A percentile compares a stretch with the other conserved stretches of the same genome.
phyloP scores from a whole-genome alignment of 1,284 basidiomycete genomes.

The Cystobasidium sp. region DNA sequence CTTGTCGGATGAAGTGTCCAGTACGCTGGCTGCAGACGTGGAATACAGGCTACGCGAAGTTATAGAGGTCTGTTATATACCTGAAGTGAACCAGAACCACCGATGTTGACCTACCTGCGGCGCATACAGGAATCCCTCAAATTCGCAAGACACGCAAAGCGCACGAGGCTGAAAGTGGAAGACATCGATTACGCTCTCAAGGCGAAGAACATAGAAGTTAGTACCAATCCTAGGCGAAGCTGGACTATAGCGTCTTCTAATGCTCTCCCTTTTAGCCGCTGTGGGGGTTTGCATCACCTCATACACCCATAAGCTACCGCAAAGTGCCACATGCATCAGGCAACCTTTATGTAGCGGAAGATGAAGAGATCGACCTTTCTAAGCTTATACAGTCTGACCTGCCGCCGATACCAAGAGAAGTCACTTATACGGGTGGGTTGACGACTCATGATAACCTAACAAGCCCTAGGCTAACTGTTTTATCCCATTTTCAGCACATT shows the following conservation, averaged over 20 bases:
- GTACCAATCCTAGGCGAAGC: conserved; percentile 27
- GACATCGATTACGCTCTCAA: conserved; percentile 94
- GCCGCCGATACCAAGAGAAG: conserved; percentile 73
- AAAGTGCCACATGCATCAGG: conserved; percentile 57
- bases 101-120: neutral
- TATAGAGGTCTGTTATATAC: conserved; percentile 69
- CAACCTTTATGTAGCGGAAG: conserved; percentile 84
- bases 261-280: conserved; percentile 47
- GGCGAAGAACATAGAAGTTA: conserved; percentile 85
- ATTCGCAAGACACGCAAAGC: conserved; percentile 92
- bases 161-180: conserved; percentile 80
- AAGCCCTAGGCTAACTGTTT: neutral
- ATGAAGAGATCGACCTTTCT: conserved; percentile 97
- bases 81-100: neutral
- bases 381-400: conserved; percentile 81
- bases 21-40: conserved; percentile 88
- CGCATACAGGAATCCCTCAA: conserved; percentile 80
- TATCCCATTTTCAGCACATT: conserved; percentile 68
- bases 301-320: conserved; percentile 52
- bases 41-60: conserved; percentile 95
- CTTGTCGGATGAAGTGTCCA: conserved; percentile 78
- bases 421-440: conserved; percentile 67
- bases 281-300: conserved; percentile 53
- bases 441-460: neutral
- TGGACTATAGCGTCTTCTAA: conserved; percentile 46